Evolutionary conservation across 495 filamentous ascomycete species (phyloP).

Genomic region (Parathielavia hyrcaniae): DNA sequence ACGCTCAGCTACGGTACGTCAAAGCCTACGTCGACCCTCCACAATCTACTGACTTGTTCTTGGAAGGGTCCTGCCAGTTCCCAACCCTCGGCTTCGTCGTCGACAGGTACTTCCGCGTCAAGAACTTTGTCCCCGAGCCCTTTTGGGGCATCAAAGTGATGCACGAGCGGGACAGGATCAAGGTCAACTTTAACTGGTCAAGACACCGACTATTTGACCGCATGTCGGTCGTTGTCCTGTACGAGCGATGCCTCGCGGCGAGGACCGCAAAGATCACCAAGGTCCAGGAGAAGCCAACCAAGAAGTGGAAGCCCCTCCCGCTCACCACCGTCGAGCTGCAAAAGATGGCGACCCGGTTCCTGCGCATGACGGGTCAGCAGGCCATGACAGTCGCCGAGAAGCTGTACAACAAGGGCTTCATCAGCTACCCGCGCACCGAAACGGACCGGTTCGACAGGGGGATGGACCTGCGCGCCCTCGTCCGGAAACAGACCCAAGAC

Average conservation of each 20-base stretch:
- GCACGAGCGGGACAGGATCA: constrained; percentile 66
- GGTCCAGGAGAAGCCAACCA: constrained; percentile 82
- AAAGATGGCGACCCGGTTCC: constrained; percentile 82
- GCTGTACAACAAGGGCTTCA: constrained; percentile 92
- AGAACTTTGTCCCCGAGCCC: constrained; percentile 84
- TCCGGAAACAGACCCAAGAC: constrained; percentile 78
- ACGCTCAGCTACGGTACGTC: constrained; percentile 81
- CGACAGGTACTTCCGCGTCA: constrained; percentile 85
- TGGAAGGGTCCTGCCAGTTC: constrained; percentile 94
- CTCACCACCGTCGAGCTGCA: constrained; percentile 98
- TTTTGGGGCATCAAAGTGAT: constrained; percentile 92
- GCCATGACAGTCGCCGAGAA: constrained; percentile 86
- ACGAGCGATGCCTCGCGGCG: constrained; percentile 76
- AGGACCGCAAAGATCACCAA: constrained; percentile 72
- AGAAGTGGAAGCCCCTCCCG: constrained; percentile 88
- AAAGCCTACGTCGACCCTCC: not conserved
- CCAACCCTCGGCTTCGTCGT: constrained; percentile 96
- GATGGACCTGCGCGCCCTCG: constrained; percentile 74
- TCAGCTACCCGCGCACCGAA: constrained; percentile 94
- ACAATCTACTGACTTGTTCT: constrained; percentile 10
- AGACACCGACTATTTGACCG: constrained; percentile 83
- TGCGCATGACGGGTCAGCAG: constrained; percentile 75
- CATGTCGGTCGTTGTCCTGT: constrained; percentile 69
- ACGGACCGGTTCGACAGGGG: constrained; percentile 91
- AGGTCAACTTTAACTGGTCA: constrained; percentile 80